phyloP scores from a whole-genome alignment of 805 yeast species.

The Saccharomycopsis synnaedendra region DNA sequence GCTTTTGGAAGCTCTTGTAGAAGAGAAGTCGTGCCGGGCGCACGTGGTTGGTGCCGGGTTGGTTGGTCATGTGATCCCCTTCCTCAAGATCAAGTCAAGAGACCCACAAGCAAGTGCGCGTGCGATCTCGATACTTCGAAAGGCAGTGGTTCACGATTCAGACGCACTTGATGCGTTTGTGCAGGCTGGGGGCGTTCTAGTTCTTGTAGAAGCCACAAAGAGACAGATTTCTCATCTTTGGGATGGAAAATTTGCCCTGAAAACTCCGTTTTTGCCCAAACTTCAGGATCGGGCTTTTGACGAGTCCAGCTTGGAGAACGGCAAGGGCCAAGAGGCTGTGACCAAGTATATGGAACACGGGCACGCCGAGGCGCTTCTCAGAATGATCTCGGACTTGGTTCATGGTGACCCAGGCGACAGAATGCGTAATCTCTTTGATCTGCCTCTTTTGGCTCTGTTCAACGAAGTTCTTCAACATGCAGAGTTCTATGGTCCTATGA shows the following conservation, averaged over 20 bases:
- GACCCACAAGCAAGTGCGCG: too few species aligned
- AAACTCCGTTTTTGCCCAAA: too few species aligned
- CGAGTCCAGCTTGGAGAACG: constrained; percentile 17
- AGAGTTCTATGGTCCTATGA: constrained; percentile 51
- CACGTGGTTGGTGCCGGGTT: too few species aligned
- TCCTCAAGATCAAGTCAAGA: too few species aligned
- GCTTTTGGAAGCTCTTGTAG: too few species aligned
- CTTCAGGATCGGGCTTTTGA: not conserved
- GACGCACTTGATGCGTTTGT: too few species aligned
- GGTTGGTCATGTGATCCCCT: too few species aligned
- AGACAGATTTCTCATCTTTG: not conserved
- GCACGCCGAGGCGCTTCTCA: constrained; percentile 46
- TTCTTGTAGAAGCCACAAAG: not conserved
- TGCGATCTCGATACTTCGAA: too few species aligned
- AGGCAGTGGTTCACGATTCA: too few species aligned
- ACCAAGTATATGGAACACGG: constrained; percentile 3
- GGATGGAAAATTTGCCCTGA: constrained; percentile 18
- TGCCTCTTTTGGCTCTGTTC: constrained; percentile 56
- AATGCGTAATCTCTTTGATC: constrained; percentile 75
- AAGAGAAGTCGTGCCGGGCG: too few species aligned
- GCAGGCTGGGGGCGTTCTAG: too few species aligned
- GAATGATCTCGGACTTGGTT: constrained; percentile 47
- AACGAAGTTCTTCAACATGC: constrained; percentile 48
- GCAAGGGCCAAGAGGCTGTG: constrained; percentile 32
- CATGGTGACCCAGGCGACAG: constrained; percentile 75